Conservation (phyloP, 257 asterid genomes). For the Petrea volubilis region DNA sequence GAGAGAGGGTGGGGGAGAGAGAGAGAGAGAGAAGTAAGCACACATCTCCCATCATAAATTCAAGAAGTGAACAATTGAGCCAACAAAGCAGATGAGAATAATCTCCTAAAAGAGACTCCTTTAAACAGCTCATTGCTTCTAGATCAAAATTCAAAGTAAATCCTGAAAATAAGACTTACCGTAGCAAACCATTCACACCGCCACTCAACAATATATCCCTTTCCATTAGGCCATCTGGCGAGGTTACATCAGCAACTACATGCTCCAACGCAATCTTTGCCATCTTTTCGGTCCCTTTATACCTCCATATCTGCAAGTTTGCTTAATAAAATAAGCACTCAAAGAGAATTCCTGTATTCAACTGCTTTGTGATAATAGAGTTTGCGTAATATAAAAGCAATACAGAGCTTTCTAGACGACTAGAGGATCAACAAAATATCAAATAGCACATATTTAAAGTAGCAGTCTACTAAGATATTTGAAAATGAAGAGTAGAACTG, state of each 20-base stretch:
- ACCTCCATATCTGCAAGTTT: slow-evolving; percentile 66
- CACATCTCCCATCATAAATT: slow-evolving; percentile 6
- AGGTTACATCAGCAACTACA: slow-evolving; percentile 45
- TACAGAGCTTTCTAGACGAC: not conserved
- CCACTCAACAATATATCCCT: slow-evolving; percentile 63
- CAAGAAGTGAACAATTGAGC: not conserved
- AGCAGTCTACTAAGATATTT: not conserved
- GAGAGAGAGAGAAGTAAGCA: not conserved
- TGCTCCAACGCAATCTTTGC: slow-evolving; percentile 65
- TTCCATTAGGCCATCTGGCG: slow-evolving; percentile 47
- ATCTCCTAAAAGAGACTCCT: not conserved
- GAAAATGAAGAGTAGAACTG: not conserved
- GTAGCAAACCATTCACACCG: slow-evolving; percentile 48
- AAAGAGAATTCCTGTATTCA: not conserved
- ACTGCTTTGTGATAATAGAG: not conserved
- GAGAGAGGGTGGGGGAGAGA: not conserved
- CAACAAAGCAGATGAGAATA: slow-evolving; percentile 11
- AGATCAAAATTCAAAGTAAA: not conserved
- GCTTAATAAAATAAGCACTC: slow-evolving; percentile 10
- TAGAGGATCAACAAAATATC: not conserved
- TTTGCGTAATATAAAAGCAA: not conserved
- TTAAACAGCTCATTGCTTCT: not conserved
- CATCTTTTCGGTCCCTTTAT: slow-evolving; percentile 46
- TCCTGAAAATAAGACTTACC: slow-evolving; percentile 44
- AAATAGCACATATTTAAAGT: not conserved